phyloP scores from a whole-genome alignment of 2,329 filamentous ascomycete genomes.

The Didymella lethalis region DNA sequence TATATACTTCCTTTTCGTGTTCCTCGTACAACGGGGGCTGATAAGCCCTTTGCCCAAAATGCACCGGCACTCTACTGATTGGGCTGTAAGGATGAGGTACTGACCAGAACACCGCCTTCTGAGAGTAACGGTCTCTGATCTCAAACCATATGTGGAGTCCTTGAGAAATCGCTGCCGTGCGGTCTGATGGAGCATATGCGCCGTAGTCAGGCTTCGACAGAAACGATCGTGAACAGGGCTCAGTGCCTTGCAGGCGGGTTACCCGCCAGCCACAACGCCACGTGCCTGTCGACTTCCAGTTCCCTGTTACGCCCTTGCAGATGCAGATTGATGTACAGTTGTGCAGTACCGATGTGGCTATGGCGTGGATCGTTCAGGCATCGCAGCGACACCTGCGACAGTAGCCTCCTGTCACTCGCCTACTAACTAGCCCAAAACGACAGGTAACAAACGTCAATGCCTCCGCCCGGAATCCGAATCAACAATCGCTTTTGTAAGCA shows the following conservation, averaged over 20 bases:
- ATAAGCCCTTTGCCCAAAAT: background rate
- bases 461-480: background rate
- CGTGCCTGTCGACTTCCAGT: constrained; percentile 10
- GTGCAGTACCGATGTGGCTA: constrained; percentile 4
- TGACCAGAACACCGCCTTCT: background rate
- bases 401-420: background rate
- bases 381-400: background rate
- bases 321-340: constrained; percentile 13
- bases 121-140: background rate
- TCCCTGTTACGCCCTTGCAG: constrained; percentile 13
- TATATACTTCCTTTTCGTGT: background rate
- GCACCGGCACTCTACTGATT: background rate
- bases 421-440: background rate
- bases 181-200: background rate
- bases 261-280: constrained; percentile 21
- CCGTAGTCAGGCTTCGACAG: background rate
- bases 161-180: background rate
- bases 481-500: background rate
- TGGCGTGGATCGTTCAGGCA: constrained; percentile 7
- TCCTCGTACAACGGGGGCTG: background rate
- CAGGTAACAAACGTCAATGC: background rate
- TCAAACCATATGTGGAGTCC: background rate
- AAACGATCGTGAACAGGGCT: background rate
- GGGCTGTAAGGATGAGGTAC: background rate
- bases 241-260: constrained; percentile 18